Evolutionary conservation across 2,329 filamentous ascomycete genomes (phyloP), one percentile per base, ranked within the genome.

Genomic region (Tolypocladium ophioglossoides): DNA sequence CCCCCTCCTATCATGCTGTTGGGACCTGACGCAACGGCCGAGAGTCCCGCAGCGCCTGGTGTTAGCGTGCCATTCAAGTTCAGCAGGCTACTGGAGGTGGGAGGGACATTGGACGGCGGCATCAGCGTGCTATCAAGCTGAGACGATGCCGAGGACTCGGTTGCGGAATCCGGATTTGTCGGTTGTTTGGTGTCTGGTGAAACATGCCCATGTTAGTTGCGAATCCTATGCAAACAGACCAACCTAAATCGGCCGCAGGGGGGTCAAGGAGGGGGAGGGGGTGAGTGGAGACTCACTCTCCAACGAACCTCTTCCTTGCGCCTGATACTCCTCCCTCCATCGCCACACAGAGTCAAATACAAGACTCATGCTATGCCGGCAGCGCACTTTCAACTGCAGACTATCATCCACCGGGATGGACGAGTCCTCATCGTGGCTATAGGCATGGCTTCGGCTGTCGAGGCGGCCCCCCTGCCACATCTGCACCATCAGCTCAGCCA

Each of bases 321-420:
- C 80, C 67, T 88, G 85, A 62, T 82, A 90, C 66, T 91, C 87
- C 66, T 89, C 86, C 61, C 89, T 80, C 88, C 88, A 94, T 58
- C 88, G 80, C 88, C 88, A 92, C 51, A 91, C 87, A 14, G 86
- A 89, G 70, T 94, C 88, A 63, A 89, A 92, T 2, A 94, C 84
- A 16, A 91, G 78, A 67, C 86, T 91, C 84, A 92, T 89, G 68
- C 87, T 91, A 75, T 90, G 89, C 27, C 88, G 78, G 62, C 87
- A 91, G 51, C 88, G 82, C n/a, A 92, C 86, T 65, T 90, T 89
- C 50, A 94, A 78, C 66, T 91, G 86, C 46, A 92, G 72, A 57
- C 79, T 86, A 61, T 89, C 85, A 62, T 91, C 86, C 44, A 86
- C 74, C 39, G 76, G 69, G 46, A 74, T 71, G 20, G 78, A 72